A percentile compares a stretch with the other conserved stretches of the same genome.
Evolutionary conservation across 2,329 filamentous ascomycete species (phyloP).

Genomic region (Phoma herbarum): DNA sequence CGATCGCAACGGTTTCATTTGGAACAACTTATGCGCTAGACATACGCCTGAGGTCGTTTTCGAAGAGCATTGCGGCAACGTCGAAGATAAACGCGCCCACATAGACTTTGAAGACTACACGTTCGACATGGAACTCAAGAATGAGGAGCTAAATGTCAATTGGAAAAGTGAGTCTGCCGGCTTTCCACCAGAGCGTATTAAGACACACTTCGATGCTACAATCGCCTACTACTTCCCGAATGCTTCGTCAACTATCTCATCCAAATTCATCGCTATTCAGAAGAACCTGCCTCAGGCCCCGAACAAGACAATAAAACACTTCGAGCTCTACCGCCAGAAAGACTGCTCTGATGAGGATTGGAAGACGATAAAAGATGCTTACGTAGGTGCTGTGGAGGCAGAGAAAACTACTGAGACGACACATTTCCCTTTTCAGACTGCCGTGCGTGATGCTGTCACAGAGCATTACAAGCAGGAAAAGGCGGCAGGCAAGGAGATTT

Average conservation of each 20-base stretch:
- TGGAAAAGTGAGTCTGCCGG: conserved; percentile 2
- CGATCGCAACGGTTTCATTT: conserved; percentile 43
- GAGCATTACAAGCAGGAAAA: conserved; percentile 13
- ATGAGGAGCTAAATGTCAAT: conserved; percentile 1
- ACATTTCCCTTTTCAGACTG: background rate
- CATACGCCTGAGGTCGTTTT: conserved; percentile 27
- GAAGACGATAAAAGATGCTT: conserved; percentile 64
- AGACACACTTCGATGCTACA: background rate
- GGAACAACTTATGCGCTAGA: conserved; percentile 43
- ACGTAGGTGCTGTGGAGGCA: conserved; percentile 63
- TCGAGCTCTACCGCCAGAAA: conserved; percentile 69
- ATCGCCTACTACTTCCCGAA: conserved; percentile 1
- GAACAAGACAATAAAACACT: conserved; percentile 4
- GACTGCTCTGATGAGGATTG: conserved; percentile 66
- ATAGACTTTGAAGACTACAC: conserved; percentile 1
- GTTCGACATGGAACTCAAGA: conserved; percentile 1
- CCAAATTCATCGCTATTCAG: conserved; percentile 5
- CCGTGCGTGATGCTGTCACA: background rate
- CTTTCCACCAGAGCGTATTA: background rate
- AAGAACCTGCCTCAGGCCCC: conserved; percentile 3
- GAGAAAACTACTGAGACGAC: background rate
- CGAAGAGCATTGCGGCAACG: conserved; percentile 22
- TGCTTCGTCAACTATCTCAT: background rate
- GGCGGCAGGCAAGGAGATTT: conserved; percentile 4
- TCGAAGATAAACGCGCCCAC: background rate